Conservation (phyloP, 2,329 filamentous ascomycete genomes). For the Talaromyces sp. region DNA sequence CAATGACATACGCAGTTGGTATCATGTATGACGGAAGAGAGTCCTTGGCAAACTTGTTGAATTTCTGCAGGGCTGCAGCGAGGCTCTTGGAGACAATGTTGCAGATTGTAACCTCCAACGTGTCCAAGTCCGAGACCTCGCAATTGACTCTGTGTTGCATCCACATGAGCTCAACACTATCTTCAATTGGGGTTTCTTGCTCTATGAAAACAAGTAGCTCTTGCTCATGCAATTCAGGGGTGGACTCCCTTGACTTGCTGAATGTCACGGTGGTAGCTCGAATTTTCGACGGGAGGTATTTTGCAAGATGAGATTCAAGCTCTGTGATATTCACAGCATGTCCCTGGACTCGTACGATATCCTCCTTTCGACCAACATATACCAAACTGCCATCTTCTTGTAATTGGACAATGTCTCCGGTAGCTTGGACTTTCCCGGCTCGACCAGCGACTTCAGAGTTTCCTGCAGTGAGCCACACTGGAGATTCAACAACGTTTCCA, state of each 20-base stretch:
- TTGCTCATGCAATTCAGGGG: neutral
- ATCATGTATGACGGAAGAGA: slow-evolving; percentile 46
- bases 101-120: slow-evolving; percentile 15
- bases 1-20: slow-evolving; percentile 42
- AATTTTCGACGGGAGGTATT: slow-evolving; percentile 31
- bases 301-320: slow-evolving; percentile 38
- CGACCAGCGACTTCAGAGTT: neutral
- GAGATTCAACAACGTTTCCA: slow-evolving; percentile 24
- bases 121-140: slow-evolving; percentile 17
- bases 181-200: slow-evolving; percentile 25
- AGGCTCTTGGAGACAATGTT: slow-evolving; percentile 30
- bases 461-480: neutral
- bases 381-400: slow-evolving; percentile 33
- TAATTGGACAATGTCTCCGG: slow-evolving; percentile 31
- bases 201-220: slow-evolving; percentile 32
- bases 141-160: slow-evolving; percentile 24
- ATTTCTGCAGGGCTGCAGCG: slow-evolving; percentile 35
- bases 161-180: slow-evolving; percentile 27
- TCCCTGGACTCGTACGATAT: slow-evolving; percentile 33
- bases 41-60: slow-evolving; percentile 36
- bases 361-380: slow-evolving; percentile 33
- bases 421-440: slow-evolving; percentile 29
- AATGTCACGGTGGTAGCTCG: slow-evolving; percentile 21
- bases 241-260: neutral
- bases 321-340: slow-evolving; percentile 41